Evolutionary conservation across 495 filamentous ascomycete genomes (phyloP).

Genomic region (Hypomontagnella submonticulosa): DNA sequence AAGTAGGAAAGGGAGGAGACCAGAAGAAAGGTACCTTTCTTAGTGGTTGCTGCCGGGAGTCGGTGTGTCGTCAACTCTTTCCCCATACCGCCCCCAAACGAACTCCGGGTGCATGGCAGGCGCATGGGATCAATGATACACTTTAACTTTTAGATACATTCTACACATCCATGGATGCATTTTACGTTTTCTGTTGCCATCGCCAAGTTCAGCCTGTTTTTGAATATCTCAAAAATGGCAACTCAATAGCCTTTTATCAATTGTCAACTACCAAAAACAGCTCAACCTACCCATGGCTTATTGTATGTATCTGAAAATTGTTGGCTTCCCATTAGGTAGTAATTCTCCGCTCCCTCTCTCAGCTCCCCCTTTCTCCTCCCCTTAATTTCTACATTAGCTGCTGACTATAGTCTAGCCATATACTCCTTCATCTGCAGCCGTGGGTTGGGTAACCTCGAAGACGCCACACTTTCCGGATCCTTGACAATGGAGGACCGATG

Average conservation of each 20-base stretch:
- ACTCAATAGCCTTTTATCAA: constrained; percentile 5
- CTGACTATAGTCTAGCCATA: constrained; percentile 1
- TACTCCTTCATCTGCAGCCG: constrained; percentile 20
- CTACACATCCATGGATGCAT: not conserved
- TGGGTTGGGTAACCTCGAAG: constrained; percentile 42
- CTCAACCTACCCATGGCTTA: constrained; percentile 10
- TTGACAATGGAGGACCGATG: constrained; percentile 8
- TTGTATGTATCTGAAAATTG: not conserved
- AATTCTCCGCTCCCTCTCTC: not conserved
- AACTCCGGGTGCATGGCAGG: constrained; percentile 15
- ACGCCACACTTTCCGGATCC: constrained; percentile 19
- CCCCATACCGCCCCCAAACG: constrained; percentile 28
- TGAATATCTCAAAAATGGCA: constrained; percentile 36
- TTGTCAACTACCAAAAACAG: constrained; percentile 22
- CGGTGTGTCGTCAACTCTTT: constrained; percentile 39
- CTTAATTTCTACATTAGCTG: constrained; percentile 2
- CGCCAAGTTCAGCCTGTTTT: constrained; percentile 40
- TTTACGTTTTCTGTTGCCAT: constrained; percentile 6
- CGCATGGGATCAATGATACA: constrained; percentile 3
- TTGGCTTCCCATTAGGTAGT: constrained; percentile 17
- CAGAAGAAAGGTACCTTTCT: constrained; percentile 14
- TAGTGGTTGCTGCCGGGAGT: constrained; percentile 29
- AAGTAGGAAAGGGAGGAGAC: constrained; percentile 14
- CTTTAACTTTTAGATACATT: not conserved
- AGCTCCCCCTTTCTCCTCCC: constrained; percentile 17